Conservation (phyloP, 2,329 filamentous ascomycete species). For the Penicillium sp. region DNA sequence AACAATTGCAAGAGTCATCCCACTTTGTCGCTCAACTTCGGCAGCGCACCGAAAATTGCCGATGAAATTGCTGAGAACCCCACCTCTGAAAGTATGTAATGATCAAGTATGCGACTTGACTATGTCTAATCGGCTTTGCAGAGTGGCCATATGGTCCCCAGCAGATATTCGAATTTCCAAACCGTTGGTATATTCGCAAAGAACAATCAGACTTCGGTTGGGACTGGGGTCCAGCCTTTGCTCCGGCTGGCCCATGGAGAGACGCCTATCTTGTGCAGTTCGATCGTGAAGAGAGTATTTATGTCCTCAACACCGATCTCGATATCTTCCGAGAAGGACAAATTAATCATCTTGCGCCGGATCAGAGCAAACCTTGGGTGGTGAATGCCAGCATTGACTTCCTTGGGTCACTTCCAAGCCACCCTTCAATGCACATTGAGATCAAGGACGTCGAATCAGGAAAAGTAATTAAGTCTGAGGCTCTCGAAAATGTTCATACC, state of each 20-base stretch:
- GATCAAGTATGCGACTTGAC: not conserved
- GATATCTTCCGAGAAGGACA: slow-evolving; percentile 61
- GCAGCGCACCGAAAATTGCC: slow-evolving; percentile 56
- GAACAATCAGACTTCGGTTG: slow-evolving; percentile 65
- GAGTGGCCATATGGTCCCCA: slow-evolving; percentile 54
- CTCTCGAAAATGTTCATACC: slow-evolving; percentile 42
- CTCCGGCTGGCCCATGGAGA: slow-evolving; percentile 64
- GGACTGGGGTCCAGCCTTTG: slow-evolving; percentile 63
- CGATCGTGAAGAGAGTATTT: slow-evolving; percentile 39
- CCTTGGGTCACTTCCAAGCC: slow-evolving; percentile 49
- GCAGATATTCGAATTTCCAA: slow-evolving; percentile 51
- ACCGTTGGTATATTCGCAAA: slow-evolving; percentile 59
- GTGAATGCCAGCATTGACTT: slow-evolving; percentile 62
- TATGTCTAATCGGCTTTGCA: slow-evolving; percentile 5
- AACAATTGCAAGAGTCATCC: slow-evolving; percentile 41
- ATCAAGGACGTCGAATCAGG: slow-evolving; percentile 47
- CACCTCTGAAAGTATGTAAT: slow-evolving; percentile 44
- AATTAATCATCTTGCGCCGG: slow-evolving; percentile 58
- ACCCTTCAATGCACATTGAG: slow-evolving; percentile 47
- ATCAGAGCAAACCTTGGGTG: slow-evolving; percentile 59
- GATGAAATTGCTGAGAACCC: slow-evolving; percentile 53
- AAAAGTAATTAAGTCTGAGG: slow-evolving; percentile 38
- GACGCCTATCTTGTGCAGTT: slow-evolving; percentile 59
- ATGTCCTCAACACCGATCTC: slow-evolving; percentile 55
- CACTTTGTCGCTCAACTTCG: slow-evolving; percentile 55